Evolutionary conservation across 371 early-diverging fungal genomes (phyloP), one percentile per base, ranked within the genome.

Genomic region (Blakeslea trispora): DNA sequence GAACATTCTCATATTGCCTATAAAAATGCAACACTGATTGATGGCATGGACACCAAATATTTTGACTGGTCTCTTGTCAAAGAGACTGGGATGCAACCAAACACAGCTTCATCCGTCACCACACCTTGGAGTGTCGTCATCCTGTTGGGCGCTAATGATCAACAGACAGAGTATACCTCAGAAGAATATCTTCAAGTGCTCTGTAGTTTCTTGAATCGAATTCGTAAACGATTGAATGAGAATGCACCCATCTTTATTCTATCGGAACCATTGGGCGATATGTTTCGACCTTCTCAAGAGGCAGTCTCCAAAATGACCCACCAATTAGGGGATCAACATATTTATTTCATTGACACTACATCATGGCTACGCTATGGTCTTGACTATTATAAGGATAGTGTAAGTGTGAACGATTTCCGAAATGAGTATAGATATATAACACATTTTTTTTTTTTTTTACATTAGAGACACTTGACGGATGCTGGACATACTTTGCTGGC

Each of bases 291-390:
- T n/a, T 67, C 71, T n/a, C 77, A 77, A 32, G 59, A 66, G 18
- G 64, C 77, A 7, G 74, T 77, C 0, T 32, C 58, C 14, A 63
- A 61, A 9, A 53, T 66, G 50, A 53, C 31, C 2, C 59, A 64
- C 28, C 59, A 49, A 15, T 56, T 47, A 23, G 69, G 71, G 22
- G 69, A 71, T 17, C 68, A 68, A 43, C 46, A 71, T 40, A 31
- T 74, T 15, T 71, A 67, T 51, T 77, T 65, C 49, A 61, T 73
- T 21, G 77, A 71, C 65, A 73, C 77, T 9, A 77, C 74, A 3
- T 59, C 61, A n/a, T 77, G 72, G 71, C 24, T 77, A 15, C 62
- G 66, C 21, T 69, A 73, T 50, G 66, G 70, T 13, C 35, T 65
- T 18, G 63, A 48, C 37, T 61, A 62, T 5, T 75, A 71, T 40